These are phyloP conservation scores for Perilla frutescens DNA, from an alignment of 257 asterid species.

Conservation along the genomic window DNA sequence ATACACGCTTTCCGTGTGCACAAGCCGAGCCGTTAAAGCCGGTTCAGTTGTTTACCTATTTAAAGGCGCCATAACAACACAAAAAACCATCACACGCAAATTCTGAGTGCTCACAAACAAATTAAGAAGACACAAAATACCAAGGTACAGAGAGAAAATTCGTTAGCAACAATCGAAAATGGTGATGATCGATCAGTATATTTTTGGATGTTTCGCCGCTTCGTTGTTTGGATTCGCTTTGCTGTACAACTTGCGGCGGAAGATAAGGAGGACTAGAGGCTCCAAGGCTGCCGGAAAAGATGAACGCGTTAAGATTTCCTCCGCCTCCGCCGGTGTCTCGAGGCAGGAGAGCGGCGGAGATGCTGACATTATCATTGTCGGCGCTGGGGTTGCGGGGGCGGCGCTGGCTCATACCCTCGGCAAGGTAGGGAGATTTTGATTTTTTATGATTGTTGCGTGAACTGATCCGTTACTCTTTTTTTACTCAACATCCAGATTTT, in stretches of 20 bases:
- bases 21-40: constrained; percentile 22
- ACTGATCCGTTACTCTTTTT: background rate
- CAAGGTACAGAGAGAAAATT: background rate
- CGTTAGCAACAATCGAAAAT: constrained; percentile 21
- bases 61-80: constrained; percentile 31
- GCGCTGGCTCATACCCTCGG: constrained; percentile 77
- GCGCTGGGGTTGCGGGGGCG: constrained; percentile 83
- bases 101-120: constrained; percentile 27
- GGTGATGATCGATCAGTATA: constrained; percentile 58
- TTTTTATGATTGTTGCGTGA: too few species aligned
- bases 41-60: constrained; percentile 18
- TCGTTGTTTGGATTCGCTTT: constrained; percentile 51
- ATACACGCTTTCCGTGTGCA: constrained; percentile 26
- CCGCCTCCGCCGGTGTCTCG: constrained; percentile 27
- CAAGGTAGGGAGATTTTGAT: constrained; percentile 49
- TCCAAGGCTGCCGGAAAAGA: constrained; percentile 37
- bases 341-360: constrained; percentile 36
- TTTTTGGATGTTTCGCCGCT: constrained; percentile 57
- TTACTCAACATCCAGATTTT: background rate
- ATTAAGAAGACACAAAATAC: background rate
- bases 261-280: constrained; percentile 38
- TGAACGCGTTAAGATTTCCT: constrained; percentile 28
- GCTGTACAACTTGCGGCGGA: constrained; percentile 50
- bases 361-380: constrained; percentile 66
- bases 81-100: constrained; percentile 21